phyloP scores from a whole-genome alignment of 768 basidiomycete species.

The Suillus weaverae region DNA sequence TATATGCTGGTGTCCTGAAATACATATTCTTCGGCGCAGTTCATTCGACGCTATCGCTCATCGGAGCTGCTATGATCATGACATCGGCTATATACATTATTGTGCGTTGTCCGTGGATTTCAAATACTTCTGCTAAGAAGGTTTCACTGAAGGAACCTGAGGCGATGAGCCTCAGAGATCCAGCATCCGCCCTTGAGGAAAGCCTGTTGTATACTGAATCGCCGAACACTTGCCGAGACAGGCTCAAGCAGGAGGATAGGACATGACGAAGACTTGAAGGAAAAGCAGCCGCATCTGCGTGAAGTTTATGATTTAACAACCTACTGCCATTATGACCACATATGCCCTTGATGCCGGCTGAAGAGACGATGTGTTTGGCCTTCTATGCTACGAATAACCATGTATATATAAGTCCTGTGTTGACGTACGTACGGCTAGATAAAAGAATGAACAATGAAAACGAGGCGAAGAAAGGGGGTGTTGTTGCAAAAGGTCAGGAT shows the following conservation, averaged over 20 bases:
- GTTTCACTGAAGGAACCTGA: background rate
- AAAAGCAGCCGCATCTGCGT: background rate
- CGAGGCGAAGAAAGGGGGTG: background rate
- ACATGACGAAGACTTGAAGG: background rate
- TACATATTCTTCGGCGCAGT: conserved; percentile 59
- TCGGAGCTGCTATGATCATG: conserved; percentile 63
- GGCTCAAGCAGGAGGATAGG: background rate
- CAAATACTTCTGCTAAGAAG: background rate
- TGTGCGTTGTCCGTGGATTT: background rate
- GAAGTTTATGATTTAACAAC: background rate
- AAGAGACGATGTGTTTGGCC: background rate
- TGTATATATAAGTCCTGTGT: background rate
- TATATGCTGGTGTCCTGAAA: conserved; percentile 70
- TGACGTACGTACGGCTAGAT: background rate
- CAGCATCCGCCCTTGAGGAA: conserved; percentile 4
- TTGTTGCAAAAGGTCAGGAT: background rate
- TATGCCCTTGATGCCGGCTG: background rate
- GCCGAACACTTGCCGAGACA: background rate
- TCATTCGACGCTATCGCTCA: conserved; percentile 57
- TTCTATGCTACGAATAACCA: background rate
- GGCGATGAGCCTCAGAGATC: background rate
- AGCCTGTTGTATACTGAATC: conserved; percentile 4
- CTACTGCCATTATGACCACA: background rate
- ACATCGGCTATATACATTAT: conserved; percentile 4
- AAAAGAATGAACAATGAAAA: background rate